phyloP scores from a whole-genome alignment of 305 asterid species.

The Plantago coronopus region DNA sequence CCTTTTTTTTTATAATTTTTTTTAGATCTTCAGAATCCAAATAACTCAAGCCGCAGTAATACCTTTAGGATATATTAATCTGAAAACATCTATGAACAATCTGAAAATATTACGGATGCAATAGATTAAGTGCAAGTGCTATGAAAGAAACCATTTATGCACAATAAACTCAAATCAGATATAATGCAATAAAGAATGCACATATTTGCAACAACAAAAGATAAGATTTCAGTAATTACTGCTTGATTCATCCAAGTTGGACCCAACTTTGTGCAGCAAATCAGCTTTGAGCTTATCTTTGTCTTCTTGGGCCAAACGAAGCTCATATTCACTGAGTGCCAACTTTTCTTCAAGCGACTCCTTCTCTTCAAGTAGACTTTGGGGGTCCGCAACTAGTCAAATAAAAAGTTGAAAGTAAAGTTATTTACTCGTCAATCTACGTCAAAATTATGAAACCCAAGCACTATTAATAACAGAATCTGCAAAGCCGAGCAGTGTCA shows the following conservation, averaged over 20 bases:
- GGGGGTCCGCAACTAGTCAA: constrained; percentile 86
- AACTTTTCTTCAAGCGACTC: constrained; percentile 82
- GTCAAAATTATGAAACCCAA: constrained; percentile 5
- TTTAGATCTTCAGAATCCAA: neutral
- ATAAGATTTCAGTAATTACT: constrained; percentile 36
- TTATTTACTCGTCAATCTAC: constrained; percentile 12
- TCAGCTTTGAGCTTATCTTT: constrained; percentile 68
- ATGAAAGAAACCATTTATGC: constrained; percentile 14
- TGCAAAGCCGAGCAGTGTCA: neutral
- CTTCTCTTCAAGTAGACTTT: constrained; percentile 86
- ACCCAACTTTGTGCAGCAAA: constrained; percentile 56
- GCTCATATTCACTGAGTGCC: constrained; percentile 89
- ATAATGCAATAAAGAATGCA: constrained; percentile 10
- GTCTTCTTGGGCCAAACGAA: constrained; percentile 96
- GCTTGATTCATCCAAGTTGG: constrained; percentile 40
- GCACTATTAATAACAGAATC: neutral
- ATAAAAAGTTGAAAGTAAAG: neutral
- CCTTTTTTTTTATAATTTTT: too few species aligned
- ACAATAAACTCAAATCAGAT: constrained; percentile 14
- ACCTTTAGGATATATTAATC: constrained; percentile 21
- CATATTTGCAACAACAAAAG: constrained; percentile 19
- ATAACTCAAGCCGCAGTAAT: constrained; percentile 9
- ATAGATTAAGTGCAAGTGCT: constrained; percentile 7
- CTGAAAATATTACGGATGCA: constrained; percentile 16
- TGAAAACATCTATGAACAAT: constrained; percentile 10